Evolutionary conservation across 192 early-diverging fungal species (phyloP), one percentile per base, ranked within the genome.

Genomic region (Gamsiella multidivaricata): DNA sequence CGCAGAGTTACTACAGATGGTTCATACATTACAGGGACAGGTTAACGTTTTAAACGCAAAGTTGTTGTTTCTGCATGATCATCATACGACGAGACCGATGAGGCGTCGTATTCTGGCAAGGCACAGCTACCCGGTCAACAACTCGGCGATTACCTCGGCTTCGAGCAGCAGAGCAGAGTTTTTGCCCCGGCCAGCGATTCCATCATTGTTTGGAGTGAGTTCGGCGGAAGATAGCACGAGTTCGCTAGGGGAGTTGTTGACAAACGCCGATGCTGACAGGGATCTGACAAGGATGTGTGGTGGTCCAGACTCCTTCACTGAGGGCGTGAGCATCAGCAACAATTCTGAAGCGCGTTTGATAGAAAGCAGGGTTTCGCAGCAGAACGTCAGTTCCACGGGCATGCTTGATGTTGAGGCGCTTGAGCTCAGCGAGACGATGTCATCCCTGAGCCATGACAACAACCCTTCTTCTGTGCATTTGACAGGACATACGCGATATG

Each of bases 41-140:
- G 65, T 76, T 20, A 76, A 76, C 34, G 25, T 76, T 34, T 37
- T 76, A 29, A 76, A 76, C 10, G 73, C 73, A 11, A 76, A 76
- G 36, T n/a, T 76, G 0, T 39, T 76, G 3, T 76, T 76, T 28
- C 14, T 76, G 58, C 73, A 76, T 18, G 73, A 76, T 31, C 73
- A 76, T 41, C 73, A 76, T 29, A 76, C 73, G 5, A 76, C 73
- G 3, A 49, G 73, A 6, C 73, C 73, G 17, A 76, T 76, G 73
- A 37, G 59, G 11, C 64, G 73, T 17, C 65, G 73, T 10, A 67
- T 59, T 8, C n/a, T 76, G 26, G 73, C 54, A 18, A 51, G 73
- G 2, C 37, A 62, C 23, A 68, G 65, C 32, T 55, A 26, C 31
- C 65, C 72, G 1, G 31, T 47, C 45, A 26, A 53, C 34, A 10